Conservation (phyloP, 345 rosid genomes). For the Linum usitatissimum region DNA sequence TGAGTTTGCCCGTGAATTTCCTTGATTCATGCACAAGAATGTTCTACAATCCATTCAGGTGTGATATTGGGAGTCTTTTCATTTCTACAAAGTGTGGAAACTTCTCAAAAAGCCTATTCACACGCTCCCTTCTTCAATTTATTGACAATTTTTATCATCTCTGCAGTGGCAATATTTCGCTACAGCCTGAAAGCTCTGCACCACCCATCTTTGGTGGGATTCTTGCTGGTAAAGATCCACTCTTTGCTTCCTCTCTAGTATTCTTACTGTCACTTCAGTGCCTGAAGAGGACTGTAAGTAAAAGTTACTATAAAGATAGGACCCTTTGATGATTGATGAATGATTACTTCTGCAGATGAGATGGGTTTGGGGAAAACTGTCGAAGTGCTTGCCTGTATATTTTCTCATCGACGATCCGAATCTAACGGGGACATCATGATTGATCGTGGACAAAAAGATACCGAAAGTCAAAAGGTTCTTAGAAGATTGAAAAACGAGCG, state of each 20-base stretch:
- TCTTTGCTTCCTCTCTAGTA: background rate
- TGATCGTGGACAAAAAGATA: slow-evolving; percentile 17
- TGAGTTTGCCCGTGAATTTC: slow-evolving; percentile 51
- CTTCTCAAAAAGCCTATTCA: background rate
- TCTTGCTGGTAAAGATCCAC: slow-evolving; percentile 66
- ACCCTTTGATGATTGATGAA: background rate
- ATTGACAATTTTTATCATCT: slow-evolving; percentile 9
- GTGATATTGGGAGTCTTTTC: slow-evolving; percentile 8
- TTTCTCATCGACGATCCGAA: slow-evolving; percentile 51
- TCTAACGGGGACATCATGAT: slow-evolving; percentile 26
- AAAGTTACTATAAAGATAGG: background rate
- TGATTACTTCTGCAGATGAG: slow-evolving; percentile 54
- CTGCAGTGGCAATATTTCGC: slow-evolving; percentile 77
- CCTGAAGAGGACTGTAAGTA: background rate
- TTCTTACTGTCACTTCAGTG: background rate
- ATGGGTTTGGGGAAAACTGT: slow-evolving; percentile 98
- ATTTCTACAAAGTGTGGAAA: slow-evolving; percentile 2
- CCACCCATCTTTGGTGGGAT: slow-evolving; percentile 74
- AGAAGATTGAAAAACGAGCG: slow-evolving; percentile 75
- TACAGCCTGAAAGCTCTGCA: slow-evolving; percentile 38
- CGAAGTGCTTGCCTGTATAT: slow-evolving; percentile 85
- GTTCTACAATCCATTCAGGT: slow-evolving; percentile 97
- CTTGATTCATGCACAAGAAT: slow-evolving; percentile 55
- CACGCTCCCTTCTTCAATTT: background rate
- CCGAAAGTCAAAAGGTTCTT: slow-evolving; percentile 30